A percentile compares a stretch with the other conserved stretches of the same genome.
Evolutionary conservation across 768 basidiomycete species (phyloP).

Genomic region (Naganishia vishniacii): DNA sequence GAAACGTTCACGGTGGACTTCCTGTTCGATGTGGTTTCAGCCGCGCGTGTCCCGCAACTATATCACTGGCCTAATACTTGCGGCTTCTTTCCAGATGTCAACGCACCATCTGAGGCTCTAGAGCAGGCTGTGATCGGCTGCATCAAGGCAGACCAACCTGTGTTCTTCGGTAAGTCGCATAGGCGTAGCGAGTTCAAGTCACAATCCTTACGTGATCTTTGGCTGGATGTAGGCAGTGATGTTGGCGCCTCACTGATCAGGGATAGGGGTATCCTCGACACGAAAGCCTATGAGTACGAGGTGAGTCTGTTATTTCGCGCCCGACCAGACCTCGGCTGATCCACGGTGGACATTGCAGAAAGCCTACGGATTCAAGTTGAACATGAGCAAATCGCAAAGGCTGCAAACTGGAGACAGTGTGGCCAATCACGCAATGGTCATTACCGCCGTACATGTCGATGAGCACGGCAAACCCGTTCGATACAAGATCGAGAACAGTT

Average conservation of each 20-base stretch:
- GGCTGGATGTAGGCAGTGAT: constrained; percentile 58
- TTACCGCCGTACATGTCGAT: constrained; percentile 85
- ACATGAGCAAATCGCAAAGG: constrained; percentile 77
- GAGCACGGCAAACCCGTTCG: constrained; percentile 65
- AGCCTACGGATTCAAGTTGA: constrained; percentile 75
- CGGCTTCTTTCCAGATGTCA: constrained; percentile 62
- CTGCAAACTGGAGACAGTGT: constrained; percentile 48
- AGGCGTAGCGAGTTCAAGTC: background rate
- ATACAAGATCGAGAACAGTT: constrained; percentile 97
- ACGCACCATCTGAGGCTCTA: constrained; percentile 73
- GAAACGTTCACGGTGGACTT: constrained; percentile 83
- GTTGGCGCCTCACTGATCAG: constrained; percentile 79
- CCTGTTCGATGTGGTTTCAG: constrained; percentile 68
- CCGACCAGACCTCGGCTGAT: background rate
- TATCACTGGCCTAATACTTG: too few species aligned
- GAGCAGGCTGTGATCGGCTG: constrained; percentile 76
- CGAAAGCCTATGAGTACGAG: constrained; percentile 75
- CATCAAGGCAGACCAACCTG: constrained; percentile 78
- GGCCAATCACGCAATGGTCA: constrained; percentile 90
- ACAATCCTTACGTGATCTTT: background rate
- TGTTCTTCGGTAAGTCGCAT: constrained; percentile 68
- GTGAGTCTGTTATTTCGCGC: background rate
- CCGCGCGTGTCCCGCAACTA: constrained; percentile 10
- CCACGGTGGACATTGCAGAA: constrained; percentile 51
- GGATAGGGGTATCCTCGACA: constrained; percentile 76